Base-by-base conservation (phyloP, 2,329 filamentous ascomycete genomes). In the Lasiodiplodia theobromae region DNA sequence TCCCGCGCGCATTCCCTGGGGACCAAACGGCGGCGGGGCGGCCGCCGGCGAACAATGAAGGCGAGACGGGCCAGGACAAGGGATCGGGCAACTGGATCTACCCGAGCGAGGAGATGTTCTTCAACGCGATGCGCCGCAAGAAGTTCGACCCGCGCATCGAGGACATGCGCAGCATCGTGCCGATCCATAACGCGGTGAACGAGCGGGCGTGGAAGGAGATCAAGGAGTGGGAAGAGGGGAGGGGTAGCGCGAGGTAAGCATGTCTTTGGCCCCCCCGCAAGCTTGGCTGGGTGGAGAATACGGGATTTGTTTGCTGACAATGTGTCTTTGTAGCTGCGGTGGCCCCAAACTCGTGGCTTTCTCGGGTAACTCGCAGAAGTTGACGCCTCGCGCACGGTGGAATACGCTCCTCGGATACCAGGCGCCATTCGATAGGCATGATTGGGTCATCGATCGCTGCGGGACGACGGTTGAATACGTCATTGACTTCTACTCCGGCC, bases 101-200 rank as follows among this genome's bases (percentile, higher is more conserved):
- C 80, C 96, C 96, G 0, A 96, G 92, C 0, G 95, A 98, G 79
- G 91, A 92, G 77, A 97, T 97, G 89, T 99, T 99, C 85, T 98
- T 98, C 82, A 92, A 97, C 58, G 96, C 96, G 54, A 95, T 99
- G 89, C 89, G 91, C 84, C 91, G 95, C 77, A 99, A 99, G 81
- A 91, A 91, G 53, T 91, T 94, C 82, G 88, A 89, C 70, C 90
- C 87, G 37, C 83, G 85, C 16, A 88, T 87, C 0, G 83, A 86
- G 6, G 94, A 97, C 80, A 97, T 97, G 91, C 90, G 88, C 75
- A 92, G 92, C 40, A 94, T 98, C 40, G 94, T 98, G 67, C 96
- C 94, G 2, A 98, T 98, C 75, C 96, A 99, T 82, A 99, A 99
- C 78, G 96, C 96, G 54, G 96, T 99, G 71, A 99, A 99, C 81